Evolutionary conservation across 2,329 filamentous ascomycete species (phyloP).

Genomic region (Ceratocystis papillata): DNA sequence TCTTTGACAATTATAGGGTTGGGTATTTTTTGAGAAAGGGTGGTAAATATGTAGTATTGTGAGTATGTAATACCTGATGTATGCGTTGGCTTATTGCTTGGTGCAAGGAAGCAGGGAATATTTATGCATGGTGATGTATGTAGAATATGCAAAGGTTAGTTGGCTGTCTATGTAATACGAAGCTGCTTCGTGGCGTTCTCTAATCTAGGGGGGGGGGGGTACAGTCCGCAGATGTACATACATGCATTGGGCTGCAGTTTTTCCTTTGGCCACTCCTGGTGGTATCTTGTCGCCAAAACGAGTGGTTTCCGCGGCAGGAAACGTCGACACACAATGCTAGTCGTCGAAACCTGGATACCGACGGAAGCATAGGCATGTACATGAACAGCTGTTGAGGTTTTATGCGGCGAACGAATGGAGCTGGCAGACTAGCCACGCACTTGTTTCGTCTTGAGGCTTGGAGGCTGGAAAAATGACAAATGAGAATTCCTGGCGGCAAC

Average conservation of each 20-base stretch:
- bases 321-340: no score
- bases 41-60: background rate
- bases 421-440: background rate
- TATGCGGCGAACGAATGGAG: background rate
- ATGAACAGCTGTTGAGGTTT: background rate
- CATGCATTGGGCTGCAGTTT: background rate
- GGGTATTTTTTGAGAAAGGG: no score
- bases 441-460: background rate
- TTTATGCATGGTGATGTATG: constrained; percentile 21
- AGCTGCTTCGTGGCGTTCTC: constrained; percentile 4
- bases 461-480: background rate
- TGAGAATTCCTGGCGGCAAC: background rate
- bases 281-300: background rate
- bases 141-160: background rate
- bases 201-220: background rate
- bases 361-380: background rate
- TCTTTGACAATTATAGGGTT: no score
- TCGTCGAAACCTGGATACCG: background rate
- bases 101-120: constrained; percentile 6
- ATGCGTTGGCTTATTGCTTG: constrained; percentile 14
- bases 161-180: background rate
- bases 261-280: background rate
- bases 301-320: no score
- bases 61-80: background rate
- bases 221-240: background rate